Evolutionary conservation across 2,329 filamentous ascomycete genomes (phyloP).

Genomic region (Bretziella fagacearum): DNA sequence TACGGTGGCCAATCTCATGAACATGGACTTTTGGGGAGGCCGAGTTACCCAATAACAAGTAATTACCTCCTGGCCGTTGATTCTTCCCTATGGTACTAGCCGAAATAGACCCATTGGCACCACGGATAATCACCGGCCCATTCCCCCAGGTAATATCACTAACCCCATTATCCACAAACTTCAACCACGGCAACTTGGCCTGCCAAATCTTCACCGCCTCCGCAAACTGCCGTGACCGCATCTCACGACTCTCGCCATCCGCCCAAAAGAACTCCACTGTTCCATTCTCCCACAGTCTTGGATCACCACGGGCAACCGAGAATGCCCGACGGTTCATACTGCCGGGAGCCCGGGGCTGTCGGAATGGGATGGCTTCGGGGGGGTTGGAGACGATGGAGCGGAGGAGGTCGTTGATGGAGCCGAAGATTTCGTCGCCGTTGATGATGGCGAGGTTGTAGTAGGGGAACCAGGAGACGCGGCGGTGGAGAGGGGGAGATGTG

Average conservation of each 20-base stretch:
- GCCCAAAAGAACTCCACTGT: conserved; percentile 5
- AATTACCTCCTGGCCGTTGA: not conserved
- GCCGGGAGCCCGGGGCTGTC: not conserved
- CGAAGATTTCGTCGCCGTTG: conserved; percentile 14
- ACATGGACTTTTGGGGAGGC: conserved; percentile 3
- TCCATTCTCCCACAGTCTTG: conserved; percentile 1
- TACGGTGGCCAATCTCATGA: conserved; percentile 14
- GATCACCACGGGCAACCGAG: not conserved
- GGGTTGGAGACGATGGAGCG: not conserved
- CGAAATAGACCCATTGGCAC: conserved; percentile 1
- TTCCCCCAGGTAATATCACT: not conserved
- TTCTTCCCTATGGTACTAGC: conserved; percentile 8
- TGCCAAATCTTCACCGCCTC: conserved; percentile 12
- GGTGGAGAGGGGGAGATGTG: not conserved
- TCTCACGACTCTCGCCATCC: not conserved
- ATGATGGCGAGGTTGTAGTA: conserved; percentile 9
- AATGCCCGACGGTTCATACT: not conserved
- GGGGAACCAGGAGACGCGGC: conserved; percentile 10
- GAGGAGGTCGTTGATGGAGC: conserved; percentile 6
- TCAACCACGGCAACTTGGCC: conserved; percentile 11
- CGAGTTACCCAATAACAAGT: conserved; percentile 8
- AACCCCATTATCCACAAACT: conserved; percentile 5
- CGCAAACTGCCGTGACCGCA: not conserved
- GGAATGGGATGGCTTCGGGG: not conserved
- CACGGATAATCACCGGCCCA: conserved; percentile 5